Conservation (phyloP, 345 rosid genomes). For the Orychophragmus violaceus region DNA sequence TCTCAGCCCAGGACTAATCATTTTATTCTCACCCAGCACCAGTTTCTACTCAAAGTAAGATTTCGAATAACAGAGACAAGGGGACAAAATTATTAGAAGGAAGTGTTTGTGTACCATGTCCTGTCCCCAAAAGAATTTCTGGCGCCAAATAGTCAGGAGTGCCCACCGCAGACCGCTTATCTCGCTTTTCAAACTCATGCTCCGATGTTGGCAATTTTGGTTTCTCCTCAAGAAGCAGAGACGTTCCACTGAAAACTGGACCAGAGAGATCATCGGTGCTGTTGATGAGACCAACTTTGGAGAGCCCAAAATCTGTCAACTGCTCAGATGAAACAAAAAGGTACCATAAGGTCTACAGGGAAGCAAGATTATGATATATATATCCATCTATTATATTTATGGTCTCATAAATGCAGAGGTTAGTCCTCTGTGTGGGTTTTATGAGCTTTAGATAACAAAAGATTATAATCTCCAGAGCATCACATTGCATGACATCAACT, state of each 20-base stretch:
- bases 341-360: not conserved
- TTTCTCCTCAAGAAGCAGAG: conserved; percentile 67
- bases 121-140: conserved; percentile 92
- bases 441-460: conserved; percentile 1
- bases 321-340: conserved; percentile 16
- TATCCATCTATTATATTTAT: not conserved
- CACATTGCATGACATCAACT: conserved; percentile 40
- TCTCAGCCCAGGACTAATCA: conserved; percentile 5
- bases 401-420: not conserved
- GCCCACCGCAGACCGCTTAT: conserved; percentile 91
- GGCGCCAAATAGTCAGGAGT: conserved; percentile 97
- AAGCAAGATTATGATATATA: not conserved
- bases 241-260: conserved; percentile 64
- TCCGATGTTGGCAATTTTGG: conserved; percentile 48
- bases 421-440: not conserved
- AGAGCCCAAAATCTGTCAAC: conserved; percentile 32
- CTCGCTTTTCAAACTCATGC: conserved; percentile 48
- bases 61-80: not conserved
- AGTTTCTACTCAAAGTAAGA: not conserved
- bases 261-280: conserved; percentile 89
- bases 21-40: not conserved
- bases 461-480: not conserved
- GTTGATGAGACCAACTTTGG: conserved; percentile 75
- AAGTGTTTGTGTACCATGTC: conserved; percentile 67
- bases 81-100: not conserved